These are phyloP conservation scores for Colletotrichum neosansevieriae DNA, from an alignment of 2,329 filamentous ascomycete species.

Conservation along the genomic window DNA sequence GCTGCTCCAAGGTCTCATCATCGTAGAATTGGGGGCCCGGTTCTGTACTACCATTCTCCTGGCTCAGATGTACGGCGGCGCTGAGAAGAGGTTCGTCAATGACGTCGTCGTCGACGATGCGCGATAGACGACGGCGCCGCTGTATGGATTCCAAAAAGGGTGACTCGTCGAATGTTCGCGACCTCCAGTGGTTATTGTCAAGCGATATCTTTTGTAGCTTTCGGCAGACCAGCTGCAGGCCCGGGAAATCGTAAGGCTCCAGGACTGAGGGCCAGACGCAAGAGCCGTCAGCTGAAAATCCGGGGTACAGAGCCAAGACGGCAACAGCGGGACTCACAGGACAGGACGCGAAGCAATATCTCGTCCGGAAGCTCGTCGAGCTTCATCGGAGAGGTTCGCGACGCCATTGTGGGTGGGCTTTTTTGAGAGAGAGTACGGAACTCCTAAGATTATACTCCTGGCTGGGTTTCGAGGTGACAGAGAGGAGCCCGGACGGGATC, in stretches of 20 bases:
- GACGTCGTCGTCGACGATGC: constrained; percentile 27
- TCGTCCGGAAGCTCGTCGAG: constrained; percentile 72
- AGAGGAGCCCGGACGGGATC: constrained; percentile 30
- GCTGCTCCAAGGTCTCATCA: constrained; percentile 45
- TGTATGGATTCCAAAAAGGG: constrained; percentile 72
- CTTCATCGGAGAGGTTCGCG: constrained; percentile 32
- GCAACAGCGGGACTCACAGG: constrained; percentile 34
- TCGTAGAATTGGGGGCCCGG: constrained; percentile 26
- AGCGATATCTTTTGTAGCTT: constrained; percentile 75
- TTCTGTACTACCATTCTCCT: constrained; percentile 22
- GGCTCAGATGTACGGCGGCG: constrained; percentile 34
- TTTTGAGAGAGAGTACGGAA: not conserved
- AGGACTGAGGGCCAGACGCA: constrained; percentile 62
- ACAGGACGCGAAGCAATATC: constrained; percentile 64
- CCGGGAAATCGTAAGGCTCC: constrained; percentile 72
- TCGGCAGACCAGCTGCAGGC: constrained; percentile 76
- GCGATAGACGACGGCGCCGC: constrained; percentile 58
- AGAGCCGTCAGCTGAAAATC: constrained; percentile 33
- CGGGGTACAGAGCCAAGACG: constrained; percentile 17
- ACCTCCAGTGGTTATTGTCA: constrained; percentile 82
- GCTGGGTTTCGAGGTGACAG: constrained; percentile 29
- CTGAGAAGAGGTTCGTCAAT: constrained; percentile 34
- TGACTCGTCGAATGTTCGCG: constrained; percentile 79
- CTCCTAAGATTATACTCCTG: constrained; percentile 10
- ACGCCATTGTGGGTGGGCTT: constrained; percentile 41